Percentiles rank a stretch among this genome's conserved stretches.
Conservation (phyloP, 768 basidiomycete genomes). For the Rhizopogon vulgaris region DNA sequence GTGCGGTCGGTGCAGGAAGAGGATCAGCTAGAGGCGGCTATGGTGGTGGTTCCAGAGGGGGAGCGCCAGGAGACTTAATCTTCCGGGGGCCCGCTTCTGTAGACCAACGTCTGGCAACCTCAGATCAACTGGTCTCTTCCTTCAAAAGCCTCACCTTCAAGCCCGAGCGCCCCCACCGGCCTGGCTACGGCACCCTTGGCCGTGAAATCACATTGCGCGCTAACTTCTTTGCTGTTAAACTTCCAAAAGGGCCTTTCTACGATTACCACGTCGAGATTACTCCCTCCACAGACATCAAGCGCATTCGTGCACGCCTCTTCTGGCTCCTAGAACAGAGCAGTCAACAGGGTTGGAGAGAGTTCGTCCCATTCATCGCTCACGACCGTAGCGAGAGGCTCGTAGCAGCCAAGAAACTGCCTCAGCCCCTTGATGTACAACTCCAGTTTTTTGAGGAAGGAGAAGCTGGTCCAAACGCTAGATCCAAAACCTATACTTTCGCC, state of each 20-base stretch:
- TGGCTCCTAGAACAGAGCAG: conserved; percentile 34
- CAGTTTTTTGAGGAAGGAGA: conserved; percentile 37
- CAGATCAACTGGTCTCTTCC: conserved; percentile 20
- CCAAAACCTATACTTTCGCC: conserved; percentile 33
- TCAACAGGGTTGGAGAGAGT: conserved; percentile 31
- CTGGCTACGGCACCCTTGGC: conserved; percentile 40
- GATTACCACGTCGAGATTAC: conserved; percentile 39
- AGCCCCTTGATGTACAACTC: conserved; percentile 29
- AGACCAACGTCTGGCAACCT: conserved; percentile 26
- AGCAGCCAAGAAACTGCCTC: conserved; percentile 30
- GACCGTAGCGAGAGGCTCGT: conserved; percentile 39
- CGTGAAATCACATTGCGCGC: conserved; percentile 35
- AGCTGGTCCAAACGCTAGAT: conserved; percentile 17
- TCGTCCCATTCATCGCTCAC: conserved; percentile 30
- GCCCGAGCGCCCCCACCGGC: conserved; percentile 37
- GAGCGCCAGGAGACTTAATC: conserved; percentile 19
- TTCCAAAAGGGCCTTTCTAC: conserved; percentile 34
- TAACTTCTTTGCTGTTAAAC: conserved; percentile 43
- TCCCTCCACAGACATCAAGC: conserved; percentile 29
- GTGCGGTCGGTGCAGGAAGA: conserved; percentile 9
- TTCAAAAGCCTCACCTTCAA: conserved; percentile 25
- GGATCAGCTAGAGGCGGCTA: conserved; percentile 17
- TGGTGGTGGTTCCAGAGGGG: conserved; percentile 21
- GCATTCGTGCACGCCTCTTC: conserved; percentile 36
- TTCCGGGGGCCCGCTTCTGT: conserved; percentile 27